Evolutionary conservation across 2,329 filamentous ascomycete genomes (phyloP).

Genomic region (Colletotrichum tanaceti): DNA sequence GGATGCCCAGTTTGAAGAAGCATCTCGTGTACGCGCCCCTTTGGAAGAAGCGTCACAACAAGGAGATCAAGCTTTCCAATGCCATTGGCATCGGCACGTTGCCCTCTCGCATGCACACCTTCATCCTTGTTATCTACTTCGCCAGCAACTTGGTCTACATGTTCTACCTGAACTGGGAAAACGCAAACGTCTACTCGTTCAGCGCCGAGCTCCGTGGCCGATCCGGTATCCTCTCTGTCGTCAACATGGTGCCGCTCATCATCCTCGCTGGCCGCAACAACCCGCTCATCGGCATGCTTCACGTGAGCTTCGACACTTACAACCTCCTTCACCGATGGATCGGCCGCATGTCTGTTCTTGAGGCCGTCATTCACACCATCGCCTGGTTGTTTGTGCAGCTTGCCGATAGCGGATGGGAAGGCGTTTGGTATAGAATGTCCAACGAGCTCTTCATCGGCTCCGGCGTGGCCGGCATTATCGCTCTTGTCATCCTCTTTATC

Average conservation of each 20-base stretch:
- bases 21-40: constrained; percentile 73
- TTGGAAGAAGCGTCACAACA: constrained; percentile 73
- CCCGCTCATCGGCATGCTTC: constrained; percentile 82
- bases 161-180: constrained; percentile 70
- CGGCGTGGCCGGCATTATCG: constrained; percentile 70
- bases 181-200: constrained; percentile 70
- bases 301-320: constrained; percentile 96
- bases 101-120: constrained; percentile 71
- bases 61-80: constrained; percentile 71
- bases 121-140: constrained; percentile 68
- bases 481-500: constrained; percentile 74
- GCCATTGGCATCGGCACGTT: constrained; percentile 71
- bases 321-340: constrained; percentile 81
- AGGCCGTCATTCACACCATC: constrained; percentile 75
- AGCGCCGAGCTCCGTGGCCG: constrained; percentile 87
- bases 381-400: constrained; percentile 81
- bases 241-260: constrained; percentile 93
- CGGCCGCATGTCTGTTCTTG: constrained; percentile 77
- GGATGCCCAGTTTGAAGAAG: constrained; percentile 73
- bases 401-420: constrained; percentile 71
- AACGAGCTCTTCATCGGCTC: constrained; percentile 73
- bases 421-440: constrained; percentile 65
- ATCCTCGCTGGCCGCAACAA: constrained; percentile 94
- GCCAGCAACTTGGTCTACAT: constrained; percentile 72
- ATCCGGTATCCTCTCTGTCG: constrained; percentile 80